Percentiles rank a stretch among this genome's conserved stretches.
These are phyloP conservation scores for Ophiosphaerella narmari DNA, from an alignment of 2,329 filamentous ascomycete species.

Conservation along the genomic window DNA sequence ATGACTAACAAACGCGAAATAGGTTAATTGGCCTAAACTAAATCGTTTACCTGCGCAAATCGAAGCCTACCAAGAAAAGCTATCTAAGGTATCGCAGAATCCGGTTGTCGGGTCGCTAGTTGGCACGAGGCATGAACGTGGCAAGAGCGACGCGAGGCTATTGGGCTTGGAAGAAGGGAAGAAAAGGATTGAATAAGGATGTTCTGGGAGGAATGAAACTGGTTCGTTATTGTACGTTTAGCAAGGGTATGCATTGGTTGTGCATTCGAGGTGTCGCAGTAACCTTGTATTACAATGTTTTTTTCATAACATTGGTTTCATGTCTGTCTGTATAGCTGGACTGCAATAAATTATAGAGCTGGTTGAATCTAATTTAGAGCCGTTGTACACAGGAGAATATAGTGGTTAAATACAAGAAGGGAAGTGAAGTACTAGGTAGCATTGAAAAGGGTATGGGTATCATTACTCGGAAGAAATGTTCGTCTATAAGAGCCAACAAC, in stretches of 20 bases:
- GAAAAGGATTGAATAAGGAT: slow-evolving; percentile 87
- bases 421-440: slow-evolving; percentile 11
- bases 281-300: not conserved
- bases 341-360: too few species aligned
- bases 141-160: slow-evolving; percentile 79
- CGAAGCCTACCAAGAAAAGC: slow-evolving; percentile 87
- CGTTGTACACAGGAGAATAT: too few species aligned
- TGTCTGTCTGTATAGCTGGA: too few species aligned
- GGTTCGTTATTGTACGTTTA: not conserved
- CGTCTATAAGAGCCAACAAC: not conserved
- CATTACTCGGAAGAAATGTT: slow-evolving; percentile 4
- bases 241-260: not conserved
- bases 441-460: slow-evolving; percentile 19
- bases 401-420: not conserved
- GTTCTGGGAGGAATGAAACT: too few species aligned
- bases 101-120: slow-evolving; percentile 78
- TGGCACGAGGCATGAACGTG: slow-evolving; percentile 70
- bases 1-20: slow-evolving; percentile 1
- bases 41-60: slow-evolving; percentile 84
- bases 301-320: not conserved
- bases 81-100: slow-evolving; percentile 81
- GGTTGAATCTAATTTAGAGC: too few species aligned
- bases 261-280: not conserved
- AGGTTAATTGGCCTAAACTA: slow-evolving; percentile 99
- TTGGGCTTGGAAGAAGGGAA: slow-evolving; percentile 94